phyloP scores from a whole-genome alignment of 1,284 basidiomycete species.

The Boletus sp. region DNA sequence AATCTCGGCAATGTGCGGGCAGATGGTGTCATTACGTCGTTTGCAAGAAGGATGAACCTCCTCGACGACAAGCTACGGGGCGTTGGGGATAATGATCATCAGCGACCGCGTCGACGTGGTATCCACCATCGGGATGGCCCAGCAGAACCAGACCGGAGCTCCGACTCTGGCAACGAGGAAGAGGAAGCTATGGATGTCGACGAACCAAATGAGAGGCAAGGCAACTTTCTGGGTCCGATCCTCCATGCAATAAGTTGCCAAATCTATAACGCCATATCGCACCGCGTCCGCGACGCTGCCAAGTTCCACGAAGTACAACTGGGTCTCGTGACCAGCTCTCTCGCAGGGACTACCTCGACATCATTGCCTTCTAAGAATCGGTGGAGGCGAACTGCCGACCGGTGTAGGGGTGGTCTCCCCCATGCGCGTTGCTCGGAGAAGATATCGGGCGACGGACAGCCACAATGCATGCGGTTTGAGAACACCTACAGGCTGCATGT shows the following conservation, averaged over 20 bases:
- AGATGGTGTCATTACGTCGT: background rate
- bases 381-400: background rate
- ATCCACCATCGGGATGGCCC: too few relatives aligned
- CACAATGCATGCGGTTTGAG: background rate
- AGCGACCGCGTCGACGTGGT: background rate
- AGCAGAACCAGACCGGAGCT: too few relatives aligned
- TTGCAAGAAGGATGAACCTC: background rate
- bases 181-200: background rate
- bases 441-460: background rate
- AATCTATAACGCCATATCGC: background rate
- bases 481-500: background rate
- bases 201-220: too few relatives aligned
- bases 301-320: background rate
- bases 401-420: background rate
- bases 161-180: too few relatives aligned
- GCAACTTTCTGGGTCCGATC: background rate
- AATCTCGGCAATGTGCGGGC: background rate
- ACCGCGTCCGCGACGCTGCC: background rate
- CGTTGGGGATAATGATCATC: background rate
- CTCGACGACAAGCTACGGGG: background rate
- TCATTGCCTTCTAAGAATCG: background rate
- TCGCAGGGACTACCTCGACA: background rate
- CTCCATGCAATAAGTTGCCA: background rate
- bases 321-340: background rate
- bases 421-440: background rate